These are phyloP conservation scores for Barnettozyma wickerhamii DNA, from an alignment of 805 yeast genomes.

Conservation along the genomic window DNA sequence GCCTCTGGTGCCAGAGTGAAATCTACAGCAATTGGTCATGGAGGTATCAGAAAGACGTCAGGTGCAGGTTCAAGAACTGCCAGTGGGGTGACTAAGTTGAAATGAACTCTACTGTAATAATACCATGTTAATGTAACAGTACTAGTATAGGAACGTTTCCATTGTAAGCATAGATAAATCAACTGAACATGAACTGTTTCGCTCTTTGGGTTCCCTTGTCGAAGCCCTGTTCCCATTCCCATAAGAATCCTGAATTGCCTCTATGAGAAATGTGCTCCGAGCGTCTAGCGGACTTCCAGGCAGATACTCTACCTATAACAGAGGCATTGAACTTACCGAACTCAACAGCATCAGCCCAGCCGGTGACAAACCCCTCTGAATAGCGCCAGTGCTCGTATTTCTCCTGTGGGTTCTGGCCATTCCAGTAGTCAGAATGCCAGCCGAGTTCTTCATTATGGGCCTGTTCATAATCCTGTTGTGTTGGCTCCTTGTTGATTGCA, in stretches of 20 bases:
- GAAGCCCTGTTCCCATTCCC: constrained; percentile 93
- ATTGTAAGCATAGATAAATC: neutral
- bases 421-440: constrained; percentile 68
- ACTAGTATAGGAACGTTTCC: too few species aligned
- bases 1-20: constrained; percentile 29
- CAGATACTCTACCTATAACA: constrained; percentile 64
- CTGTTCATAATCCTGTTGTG: constrained; percentile 37
- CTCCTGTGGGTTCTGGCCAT: constrained; percentile 47
- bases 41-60: constrained; percentile 25
- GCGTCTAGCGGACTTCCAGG: constrained; percentile 64
- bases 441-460: constrained; percentile 32
- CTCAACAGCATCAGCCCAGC: constrained; percentile 66
- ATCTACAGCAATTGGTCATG: constrained; percentile 24
- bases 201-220: constrained; percentile 46
- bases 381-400: constrained; percentile 78
- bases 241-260: constrained; percentile 54
- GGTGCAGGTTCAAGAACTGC: constrained; percentile 18
- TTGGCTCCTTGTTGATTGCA: constrained; percentile 33
- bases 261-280: constrained; percentile 52
- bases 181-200: neutral
- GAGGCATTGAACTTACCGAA: constrained; percentile 71
- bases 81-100: constrained; percentile 21
- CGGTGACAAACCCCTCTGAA: constrained; percentile 72
- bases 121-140: too few species aligned
- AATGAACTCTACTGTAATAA: constrained; percentile 1